phyloP scores from a whole-genome alignment of 331 rosid species.

The Malus hybrid region DNA sequence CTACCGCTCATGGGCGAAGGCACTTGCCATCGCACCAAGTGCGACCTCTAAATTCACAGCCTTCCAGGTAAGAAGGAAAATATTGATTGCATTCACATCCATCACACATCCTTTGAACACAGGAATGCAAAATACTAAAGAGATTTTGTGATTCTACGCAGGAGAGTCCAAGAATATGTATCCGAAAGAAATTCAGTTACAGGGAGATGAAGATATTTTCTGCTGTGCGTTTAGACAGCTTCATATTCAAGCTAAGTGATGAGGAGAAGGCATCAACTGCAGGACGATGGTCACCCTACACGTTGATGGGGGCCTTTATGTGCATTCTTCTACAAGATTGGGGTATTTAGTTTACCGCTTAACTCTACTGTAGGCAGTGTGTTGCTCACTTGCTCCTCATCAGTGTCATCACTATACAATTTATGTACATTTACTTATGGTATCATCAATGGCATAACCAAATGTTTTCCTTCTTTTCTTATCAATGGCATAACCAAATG shows the following conservation, averaged over 20 bases:
- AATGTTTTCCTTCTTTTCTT: no score
- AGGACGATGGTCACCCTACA: not conserved
- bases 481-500: no score
- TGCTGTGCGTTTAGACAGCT: conserved; percentile 6
- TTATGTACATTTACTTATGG: no score
- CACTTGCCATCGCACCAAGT: no score
- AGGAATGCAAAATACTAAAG: not conserved
- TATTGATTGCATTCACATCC: not conserved
- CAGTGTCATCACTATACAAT: no score
- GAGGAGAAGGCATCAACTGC: not conserved
- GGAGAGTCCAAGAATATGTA: conserved; percentile 20
- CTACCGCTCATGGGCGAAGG: no score
- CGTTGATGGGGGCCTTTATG: not conserved
- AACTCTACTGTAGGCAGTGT: no score
- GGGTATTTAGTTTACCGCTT: not conserved
- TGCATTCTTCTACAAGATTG: not conserved
- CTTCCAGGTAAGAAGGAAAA: conserved; percentile 3
- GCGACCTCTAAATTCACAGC: conserved; percentile 16
- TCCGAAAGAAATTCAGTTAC: conserved; percentile 1
- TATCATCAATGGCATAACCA: no score
- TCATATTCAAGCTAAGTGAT: conserved; percentile 6
- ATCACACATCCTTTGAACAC: not conserved
- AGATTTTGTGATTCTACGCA: not conserved
- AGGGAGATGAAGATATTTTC: conserved; percentile 1
- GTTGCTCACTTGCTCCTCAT: no score